Conservation (phyloP, 352 stramenopile genomes). For the Globisporangium abappressorium region DNA sequence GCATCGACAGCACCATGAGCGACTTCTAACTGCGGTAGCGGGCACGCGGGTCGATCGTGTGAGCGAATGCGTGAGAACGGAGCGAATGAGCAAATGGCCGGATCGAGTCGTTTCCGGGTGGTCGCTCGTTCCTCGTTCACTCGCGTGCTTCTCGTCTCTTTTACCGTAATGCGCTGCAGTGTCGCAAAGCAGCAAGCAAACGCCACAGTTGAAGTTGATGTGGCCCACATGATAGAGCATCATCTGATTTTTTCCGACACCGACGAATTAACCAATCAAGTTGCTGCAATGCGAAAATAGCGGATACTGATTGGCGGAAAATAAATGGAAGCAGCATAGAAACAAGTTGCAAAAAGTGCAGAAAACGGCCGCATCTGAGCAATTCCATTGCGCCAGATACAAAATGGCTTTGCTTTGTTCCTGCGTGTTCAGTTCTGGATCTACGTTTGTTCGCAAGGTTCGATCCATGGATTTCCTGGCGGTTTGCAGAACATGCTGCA, state of each 20-base stretch:
- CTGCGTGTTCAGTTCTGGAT: slow-evolving; percentile 1
- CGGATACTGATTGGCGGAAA: neutral
- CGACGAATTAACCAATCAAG: neutral
- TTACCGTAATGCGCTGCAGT: neutral
- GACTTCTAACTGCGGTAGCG: neutral
- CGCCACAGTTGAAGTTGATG: slow-evolving; percentile 11
- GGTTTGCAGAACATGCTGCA: neutral
- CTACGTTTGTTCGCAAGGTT: slow-evolving; percentile 1
- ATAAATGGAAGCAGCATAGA: neutral
- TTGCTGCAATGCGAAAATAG: neutral
- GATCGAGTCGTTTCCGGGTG: slow-evolving; percentile 10
- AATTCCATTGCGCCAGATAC: neutral
- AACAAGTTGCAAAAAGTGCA: neutral
- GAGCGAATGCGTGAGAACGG: neutral
- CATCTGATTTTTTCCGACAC: slow-evolving; percentile 5
- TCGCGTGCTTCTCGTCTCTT: neutral
- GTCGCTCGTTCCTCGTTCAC: neutral
- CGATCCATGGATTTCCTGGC: neutral
- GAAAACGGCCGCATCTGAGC: neutral
- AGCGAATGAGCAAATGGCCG: neutral
- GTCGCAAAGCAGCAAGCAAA: slow-evolving; percentile 5
- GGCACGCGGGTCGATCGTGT: neutral
- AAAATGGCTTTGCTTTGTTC: neutral
- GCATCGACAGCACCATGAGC: slow-evolving; percentile 29
- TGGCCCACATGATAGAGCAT: slow-evolving; percentile 6